Percentiles rank a stretch among this genome's conserved stretches.
Evolutionary conservation across 352 stramenopile species (phyloP).

Genomic region (Phytophthora hybrid): DNA sequence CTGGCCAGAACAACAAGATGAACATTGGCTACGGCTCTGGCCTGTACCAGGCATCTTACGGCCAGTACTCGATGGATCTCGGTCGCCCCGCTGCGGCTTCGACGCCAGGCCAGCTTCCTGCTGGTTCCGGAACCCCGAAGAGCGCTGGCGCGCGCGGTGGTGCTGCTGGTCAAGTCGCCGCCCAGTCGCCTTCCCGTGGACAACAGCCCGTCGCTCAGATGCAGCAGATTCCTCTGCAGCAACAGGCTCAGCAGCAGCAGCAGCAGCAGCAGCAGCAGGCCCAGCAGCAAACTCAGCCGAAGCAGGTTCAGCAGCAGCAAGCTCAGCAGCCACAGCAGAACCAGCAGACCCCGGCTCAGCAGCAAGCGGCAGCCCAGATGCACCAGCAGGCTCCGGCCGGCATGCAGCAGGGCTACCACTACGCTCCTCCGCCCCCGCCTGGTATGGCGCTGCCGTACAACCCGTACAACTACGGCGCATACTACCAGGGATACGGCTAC

Average conservation of each 20-base stretch:
- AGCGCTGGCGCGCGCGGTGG: conserved; percentile 34
- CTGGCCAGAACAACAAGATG: conserved; percentile 65
- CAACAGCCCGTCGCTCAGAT: conserved; percentile 50
- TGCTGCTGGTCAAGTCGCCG: conserved; percentile 33
- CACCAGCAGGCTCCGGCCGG: conserved; percentile 62
- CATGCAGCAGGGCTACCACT: conserved; percentile 85
- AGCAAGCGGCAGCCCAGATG: conserved; percentile 66
- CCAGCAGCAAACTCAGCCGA: conserved; percentile 56
- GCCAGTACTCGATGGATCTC: conserved; percentile 87
- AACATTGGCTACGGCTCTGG: conserved; percentile 71
- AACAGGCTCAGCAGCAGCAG: conserved; percentile 48
- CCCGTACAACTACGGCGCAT: conserved; percentile 88
- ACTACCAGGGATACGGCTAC: conserved; percentile 90
- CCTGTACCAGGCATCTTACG: conserved; percentile 82
- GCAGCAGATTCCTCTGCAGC: conserved; percentile 51
- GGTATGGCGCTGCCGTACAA: conserved; percentile 91
- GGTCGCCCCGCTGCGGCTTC: conserved; percentile 42
- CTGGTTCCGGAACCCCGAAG: conserved; percentile 72
- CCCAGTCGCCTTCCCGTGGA: conserved; percentile 69
- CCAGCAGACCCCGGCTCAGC: conserved; percentile 44
- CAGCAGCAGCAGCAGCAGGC: conserved; percentile 31
- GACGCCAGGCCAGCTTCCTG: conserved; percentile 47
- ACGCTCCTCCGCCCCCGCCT: conserved; percentile 81
- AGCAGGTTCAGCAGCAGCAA: conserved; percentile 56
- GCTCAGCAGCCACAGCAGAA: conserved; percentile 46